Evolutionary conservation across 371 early-diverging fungal species (phyloP).

Genomic region (Syncephalis plumigaleata): DNA sequence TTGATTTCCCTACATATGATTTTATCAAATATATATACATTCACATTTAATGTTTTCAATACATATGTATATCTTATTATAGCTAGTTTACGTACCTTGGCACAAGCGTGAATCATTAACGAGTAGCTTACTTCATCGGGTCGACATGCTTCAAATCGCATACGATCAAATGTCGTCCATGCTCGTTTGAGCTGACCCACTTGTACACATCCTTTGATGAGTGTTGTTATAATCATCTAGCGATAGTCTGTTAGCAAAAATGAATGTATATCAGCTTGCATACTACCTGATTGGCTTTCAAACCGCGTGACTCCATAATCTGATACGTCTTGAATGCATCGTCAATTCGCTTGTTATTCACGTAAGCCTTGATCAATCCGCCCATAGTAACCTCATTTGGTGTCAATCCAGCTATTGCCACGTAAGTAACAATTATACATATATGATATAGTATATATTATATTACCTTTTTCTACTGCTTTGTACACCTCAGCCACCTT

Average conservation of each 20-base stretch:
- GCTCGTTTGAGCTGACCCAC: slow-evolving; percentile 48
- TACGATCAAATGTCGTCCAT: slow-evolving; percentile 80
- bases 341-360: slow-evolving; percentile 27
- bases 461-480: slow-evolving; percentile 15
- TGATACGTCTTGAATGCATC: slow-evolving; percentile 60
- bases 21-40: too few relatives aligned
- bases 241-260: slow-evolving; percentile 14
- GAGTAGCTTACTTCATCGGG: slow-evolving; percentile 66
- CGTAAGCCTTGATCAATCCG: slow-evolving; percentile 47
- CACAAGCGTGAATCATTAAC: slow-evolving; percentile 84
- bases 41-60: slow-evolving; percentile 10
- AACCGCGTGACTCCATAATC: slow-evolving; percentile 34
- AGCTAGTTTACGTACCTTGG: slow-evolving; percentile 23
- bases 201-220: slow-evolving; percentile 72
- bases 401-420: too few relatives aligned
- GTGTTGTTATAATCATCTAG: slow-evolving; percentile 48
- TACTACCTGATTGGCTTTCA: slow-evolving; percentile 20
- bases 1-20: slow-evolving; percentile 32
- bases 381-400: too few relatives aligned
- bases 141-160: slow-evolving; percentile 59
- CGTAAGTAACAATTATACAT: slow-evolving; percentile 21
- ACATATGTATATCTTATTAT: slow-evolving; percentile 13
- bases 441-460: slow-evolving; percentile 38
- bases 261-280: too few relatives aligned
- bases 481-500: slow-evolving; percentile 34